Conservation (phyloP, 495 filamentous ascomycete genomes). For the Terfezia boudieri region DNA sequence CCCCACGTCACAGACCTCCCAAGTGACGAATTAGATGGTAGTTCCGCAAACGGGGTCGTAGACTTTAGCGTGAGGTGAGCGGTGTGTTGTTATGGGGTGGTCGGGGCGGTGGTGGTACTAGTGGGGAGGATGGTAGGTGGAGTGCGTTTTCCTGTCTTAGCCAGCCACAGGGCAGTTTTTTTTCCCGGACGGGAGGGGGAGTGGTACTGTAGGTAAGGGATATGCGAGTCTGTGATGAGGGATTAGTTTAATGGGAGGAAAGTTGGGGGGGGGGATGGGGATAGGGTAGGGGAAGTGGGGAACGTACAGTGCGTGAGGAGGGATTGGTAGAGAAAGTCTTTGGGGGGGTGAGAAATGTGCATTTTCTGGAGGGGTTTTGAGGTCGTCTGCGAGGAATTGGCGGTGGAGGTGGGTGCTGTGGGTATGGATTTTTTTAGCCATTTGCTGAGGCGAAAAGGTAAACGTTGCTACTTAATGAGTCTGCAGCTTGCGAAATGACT, state of each 20-base stretch:
- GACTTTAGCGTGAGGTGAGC: constrained; percentile 47
- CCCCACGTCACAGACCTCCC: constrained; percentile 79
- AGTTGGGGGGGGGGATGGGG: too few species aligned
- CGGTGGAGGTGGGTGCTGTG: too few species aligned
- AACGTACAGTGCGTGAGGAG: constrained; percentile 27
- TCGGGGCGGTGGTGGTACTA: constrained; percentile 10
- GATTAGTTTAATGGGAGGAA: background rate
- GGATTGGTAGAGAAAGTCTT: constrained; percentile 32
- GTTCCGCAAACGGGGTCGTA: constrained; percentile 65
- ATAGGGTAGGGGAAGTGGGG: background rate
- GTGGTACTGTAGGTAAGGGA: background rate
- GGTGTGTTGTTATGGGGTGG: constrained; percentile 28
- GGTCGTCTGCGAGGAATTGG: too few species aligned
- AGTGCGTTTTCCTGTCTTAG: constrained; percentile 1
- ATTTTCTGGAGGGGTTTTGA: constrained; percentile 7
- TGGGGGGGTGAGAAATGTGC: constrained; percentile 31
- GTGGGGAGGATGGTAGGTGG: background rate
- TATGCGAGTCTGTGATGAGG: background rate
- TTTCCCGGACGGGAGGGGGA: background rate
- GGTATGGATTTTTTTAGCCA: too few species aligned
- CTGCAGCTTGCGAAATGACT: too few species aligned
- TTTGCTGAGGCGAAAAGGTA: too few species aligned
- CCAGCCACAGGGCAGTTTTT: background rate
- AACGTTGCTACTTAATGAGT: too few species aligned
- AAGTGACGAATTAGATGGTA: constrained; percentile 72